Conservation (phyloP, 495 filamentous ascomycete genomes). For the Tuber umbilicatum region DNA sequence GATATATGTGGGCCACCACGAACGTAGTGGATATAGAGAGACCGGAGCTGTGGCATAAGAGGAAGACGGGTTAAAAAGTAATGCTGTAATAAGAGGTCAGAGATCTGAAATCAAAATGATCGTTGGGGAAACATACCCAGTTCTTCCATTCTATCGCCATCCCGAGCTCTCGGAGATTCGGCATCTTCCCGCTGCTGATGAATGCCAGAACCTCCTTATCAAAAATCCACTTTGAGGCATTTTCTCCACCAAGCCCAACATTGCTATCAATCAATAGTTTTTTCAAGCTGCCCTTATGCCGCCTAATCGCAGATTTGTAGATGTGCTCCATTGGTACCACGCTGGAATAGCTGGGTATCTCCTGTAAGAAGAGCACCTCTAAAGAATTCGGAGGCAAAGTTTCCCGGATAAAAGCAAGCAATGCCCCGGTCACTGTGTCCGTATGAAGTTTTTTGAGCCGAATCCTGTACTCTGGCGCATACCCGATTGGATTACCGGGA, state of each 20-base stretch:
- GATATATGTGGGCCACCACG: constrained; percentile 50
- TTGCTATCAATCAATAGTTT: constrained; percentile 67
- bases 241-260: constrained; percentile 43
- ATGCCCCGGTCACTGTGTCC: constrained; percentile 64
- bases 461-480: constrained; percentile 56
- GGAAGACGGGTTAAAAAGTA: constrained; percentile 79
- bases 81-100: constrained; percentile 53
- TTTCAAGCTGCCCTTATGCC: constrained; percentile 65
- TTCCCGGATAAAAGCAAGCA: constrained; percentile 80
- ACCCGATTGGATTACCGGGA: constrained; percentile 24
- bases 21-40: constrained; percentile 62
- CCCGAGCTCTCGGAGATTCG: constrained; percentile 64
- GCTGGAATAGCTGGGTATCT: constrained; percentile 54
- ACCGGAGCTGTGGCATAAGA: constrained; percentile 64
- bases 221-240: constrained; percentile 72
- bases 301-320: constrained; percentile 64
- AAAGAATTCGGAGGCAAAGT: constrained; percentile 78
- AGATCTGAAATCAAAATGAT: constrained; percentile 35
- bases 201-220: constrained; percentile 67
- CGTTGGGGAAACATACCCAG: constrained; percentile 59
- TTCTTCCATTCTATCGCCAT: constrained; percentile 73
- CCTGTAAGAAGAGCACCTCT: constrained; percentile 78
- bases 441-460: constrained; percentile 76
- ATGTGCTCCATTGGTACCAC: constrained; percentile 65
- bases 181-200: constrained; percentile 78